Evolutionary conservation across 1,284 basidiomycete species (phyloP).

Genomic region (Ceratobasidium sp.): DNA sequence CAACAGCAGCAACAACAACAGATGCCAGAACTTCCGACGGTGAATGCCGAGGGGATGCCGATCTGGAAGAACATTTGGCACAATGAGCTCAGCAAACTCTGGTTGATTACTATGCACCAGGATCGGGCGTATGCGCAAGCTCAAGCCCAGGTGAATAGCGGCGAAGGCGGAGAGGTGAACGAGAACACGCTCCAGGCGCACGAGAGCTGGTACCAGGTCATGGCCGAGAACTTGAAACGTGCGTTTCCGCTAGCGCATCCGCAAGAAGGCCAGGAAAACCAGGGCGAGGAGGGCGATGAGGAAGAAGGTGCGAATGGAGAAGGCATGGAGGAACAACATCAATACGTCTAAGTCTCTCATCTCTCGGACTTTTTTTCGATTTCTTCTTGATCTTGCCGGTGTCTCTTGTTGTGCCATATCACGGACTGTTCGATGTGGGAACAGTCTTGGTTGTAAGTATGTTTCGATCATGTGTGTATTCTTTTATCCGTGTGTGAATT

Average conservation of each 20-base stretch:
- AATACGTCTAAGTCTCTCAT: conserved; percentile 7
- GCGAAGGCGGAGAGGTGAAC: conserved; percentile 22
- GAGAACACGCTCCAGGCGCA: conserved; percentile 24
- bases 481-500: neutral
- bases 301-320: neutral
- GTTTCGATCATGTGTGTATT: neutral
- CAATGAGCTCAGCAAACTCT: conserved; percentile 75
- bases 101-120: conserved; percentile 74
- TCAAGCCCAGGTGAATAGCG: conserved; percentile 27
- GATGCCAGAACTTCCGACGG: conserved; percentile 57
- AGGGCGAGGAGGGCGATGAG: conserved; percentile 9
- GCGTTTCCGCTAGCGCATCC: neutral
- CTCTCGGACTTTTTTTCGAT: neutral
- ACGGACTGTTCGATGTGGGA: neutral
- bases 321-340: conserved; percentile 20
- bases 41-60: conserved; percentile 77
- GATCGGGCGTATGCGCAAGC: conserved; percentile 68
- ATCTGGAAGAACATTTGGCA: conserved; percentile 72
- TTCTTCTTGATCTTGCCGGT: neutral
- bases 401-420: neutral
- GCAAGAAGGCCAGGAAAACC: conserved; percentile 16
- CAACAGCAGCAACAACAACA: conserved; percentile 38
- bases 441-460: neutral
- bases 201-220: conserved; percentile 33
- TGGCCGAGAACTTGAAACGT: conserved; percentile 30